These are phyloP conservation scores for Aspergillus heteromorphus DNA, from an alignment of 495 filamentous ascomycete genomes.

Conservation along the genomic window DNA sequence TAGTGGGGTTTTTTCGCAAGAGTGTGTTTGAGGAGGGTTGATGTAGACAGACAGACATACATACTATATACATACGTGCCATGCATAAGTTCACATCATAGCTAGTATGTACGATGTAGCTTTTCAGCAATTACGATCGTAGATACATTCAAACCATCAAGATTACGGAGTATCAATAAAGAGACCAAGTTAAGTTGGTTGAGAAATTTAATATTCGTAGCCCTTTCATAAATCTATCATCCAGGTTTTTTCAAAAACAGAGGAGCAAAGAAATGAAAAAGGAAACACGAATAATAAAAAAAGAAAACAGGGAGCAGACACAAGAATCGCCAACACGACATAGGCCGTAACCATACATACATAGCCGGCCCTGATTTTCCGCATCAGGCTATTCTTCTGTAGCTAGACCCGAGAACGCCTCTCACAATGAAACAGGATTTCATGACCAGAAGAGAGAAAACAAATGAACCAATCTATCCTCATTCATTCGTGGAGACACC, in stretches of 20 bases:
- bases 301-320: slow-evolving; percentile 38
- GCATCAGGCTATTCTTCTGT: slow-evolving; percentile 30
- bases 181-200: slow-evolving; percentile 1
- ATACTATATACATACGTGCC: slow-evolving; percentile 6
- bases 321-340: slow-evolving; percentile 30
- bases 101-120: too few relatives aligned
- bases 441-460: not conserved
- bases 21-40: slow-evolving; percentile 59
- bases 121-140: too few relatives aligned
- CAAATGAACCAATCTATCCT: slow-evolving; percentile 7
- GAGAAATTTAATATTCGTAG: slow-evolving; percentile 33
- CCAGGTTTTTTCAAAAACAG: slow-evolving; percentile 25
- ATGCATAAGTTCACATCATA: too few relatives aligned
- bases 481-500: slow-evolving; percentile 8
- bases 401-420: slow-evolving; percentile 14
- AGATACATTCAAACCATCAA: too few relatives aligned
- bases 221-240: slow-evolving; percentile 43
- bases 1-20: slow-evolving; percentile 77
- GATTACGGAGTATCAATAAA: not conserved
- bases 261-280: slow-evolving; percentile 23
- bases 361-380: slow-evolving; percentile 29
- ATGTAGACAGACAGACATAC: too few relatives aligned
- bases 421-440: slow-evolving; percentile 16
- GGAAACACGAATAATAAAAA: slow-evolving; percentile 35
- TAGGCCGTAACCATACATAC: slow-evolving; percentile 25